Evolutionary conservation across 1,284 basidiomycete species (phyloP), one percentile per base, ranked within the genome.

Genomic region (Pascua sp.): DNA sequence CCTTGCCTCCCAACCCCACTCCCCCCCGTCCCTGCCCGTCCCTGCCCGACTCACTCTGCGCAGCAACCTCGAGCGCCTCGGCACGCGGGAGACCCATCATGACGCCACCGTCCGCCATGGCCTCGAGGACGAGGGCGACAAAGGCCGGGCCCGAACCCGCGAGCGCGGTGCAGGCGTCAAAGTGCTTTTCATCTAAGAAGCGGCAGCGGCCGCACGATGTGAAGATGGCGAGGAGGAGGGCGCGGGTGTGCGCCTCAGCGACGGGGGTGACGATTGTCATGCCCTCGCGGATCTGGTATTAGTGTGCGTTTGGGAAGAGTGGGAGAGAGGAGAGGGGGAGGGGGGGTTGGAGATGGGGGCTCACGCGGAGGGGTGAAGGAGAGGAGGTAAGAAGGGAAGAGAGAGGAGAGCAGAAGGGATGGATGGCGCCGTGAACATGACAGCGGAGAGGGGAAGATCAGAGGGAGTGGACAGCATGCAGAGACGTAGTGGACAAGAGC

Each of bases 51-150:
- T 71, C 76, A 95, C 93, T 94, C 79, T 99, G 96, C 49, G 95
- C 88, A 47, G 96, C 95, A 52, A 98, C 79, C 73, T 98, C 96
- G 42, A 98, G 77, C 5, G 96, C 94, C 76, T 98, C 95, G 0
- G 86, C 84, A 60, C 96, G 82, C 3, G 96, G 96, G 47, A 99
- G 80, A 36, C 96, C 96, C 96, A 98, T 98, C 96, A 99, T 98
- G 45, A 98, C 96, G 38, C 92, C 96, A 39, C 96, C 96, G 77
- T 98, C 96, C 2, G 92, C 89, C 93, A 99, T 97, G 0, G 96
- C 95, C 77, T 99, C 96, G 59, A 99, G 82, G 68, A 98, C 94
- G 48, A 98, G 87, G 65, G 91, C 93, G 1, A 91, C 92, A 76
- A 99, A 98, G 0, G 96, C 96, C 38, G 96, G 96, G 0, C 96